Evolutionary conservation across 305 asterid species (phyloP), one percentile per base, ranked within the genome.

Genomic region (Andrographis paniculata): DNA sequence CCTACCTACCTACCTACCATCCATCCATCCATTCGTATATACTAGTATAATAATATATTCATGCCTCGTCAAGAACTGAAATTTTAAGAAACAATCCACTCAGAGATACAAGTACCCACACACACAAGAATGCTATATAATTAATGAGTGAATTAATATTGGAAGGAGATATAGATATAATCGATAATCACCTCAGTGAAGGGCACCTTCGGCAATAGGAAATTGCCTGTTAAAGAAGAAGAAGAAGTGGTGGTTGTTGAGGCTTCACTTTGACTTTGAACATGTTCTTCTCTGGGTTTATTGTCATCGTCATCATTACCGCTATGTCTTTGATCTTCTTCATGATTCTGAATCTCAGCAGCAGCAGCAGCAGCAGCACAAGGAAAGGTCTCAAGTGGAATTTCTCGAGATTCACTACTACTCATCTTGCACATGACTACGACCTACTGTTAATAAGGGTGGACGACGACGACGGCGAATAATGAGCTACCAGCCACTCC

Each of bases 341-440:
- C 71, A 1, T 63, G 54, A 14, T 48, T 13, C 33, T 57, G 61
- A 41, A 58, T 56, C 21, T 52, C 59, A 9, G 28, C 46, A 22
- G 14, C 22, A 2, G 11, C 48, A n/a, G 18, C 48, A 3, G 40
- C 55, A 6, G 16, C 40, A 20, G 14, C 56, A 11, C 36, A 47
- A 20, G 9, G 46, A 18, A 0, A 56, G 43, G 42, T 20, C 53
- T 52, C 58, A 46, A 72, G 79, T 55, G 68, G 65, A 59, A 68
- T 54, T 53, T 73, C 76, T 61, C 55, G 67, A 65, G 79, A 68
- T 61, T 64, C 68, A 46, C 59, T 68, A 46, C 59, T 68, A 45
- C 61, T 72, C 79, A 68, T 72, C 43, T 58, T 68, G 70, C 79
- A 65, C 79, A 68, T 68, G 75, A 52, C 76, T 62, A 45, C 28